A percentile compares a stretch with the other conserved stretches of the same genome.
Evolutionary conservation across 139 green algal species (phyloP).

Genomic region (Klebsormidium nitens): DNA sequence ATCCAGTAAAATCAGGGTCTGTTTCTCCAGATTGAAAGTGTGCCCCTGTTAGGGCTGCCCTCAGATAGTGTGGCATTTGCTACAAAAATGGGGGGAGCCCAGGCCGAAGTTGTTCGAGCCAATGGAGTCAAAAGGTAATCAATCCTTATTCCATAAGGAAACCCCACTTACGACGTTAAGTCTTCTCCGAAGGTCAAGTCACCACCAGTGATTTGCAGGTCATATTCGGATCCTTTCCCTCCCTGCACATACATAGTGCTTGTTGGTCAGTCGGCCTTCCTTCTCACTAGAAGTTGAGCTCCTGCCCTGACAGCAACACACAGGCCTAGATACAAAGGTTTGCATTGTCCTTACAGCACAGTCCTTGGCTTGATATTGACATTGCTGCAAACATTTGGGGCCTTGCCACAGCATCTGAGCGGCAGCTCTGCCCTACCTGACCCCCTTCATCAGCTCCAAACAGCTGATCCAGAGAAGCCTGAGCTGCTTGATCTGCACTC

Average conservation of each 20-base stretch:
- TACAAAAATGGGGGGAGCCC: not conserved
- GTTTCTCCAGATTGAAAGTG: not conserved
- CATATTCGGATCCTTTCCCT: not conserved
- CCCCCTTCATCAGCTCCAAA: conserved; percentile 8
- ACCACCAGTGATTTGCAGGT: conserved; percentile 15
- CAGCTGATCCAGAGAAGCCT: conserved; percentile 2
- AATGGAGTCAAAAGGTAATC: not conserved
- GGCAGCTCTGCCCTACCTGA: conserved; percentile 2
- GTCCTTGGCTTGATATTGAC: not conserved
- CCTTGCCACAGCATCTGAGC: not conserved
- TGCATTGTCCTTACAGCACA: not conserved
- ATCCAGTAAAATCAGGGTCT: not conserved
- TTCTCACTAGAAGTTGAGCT: too few species aligned
- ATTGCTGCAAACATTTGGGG: not conserved
- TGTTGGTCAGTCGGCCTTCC: too few species aligned
- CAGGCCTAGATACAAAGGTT: not conserved
- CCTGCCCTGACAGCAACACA: too few species aligned
- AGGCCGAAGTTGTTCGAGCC: not conserved
- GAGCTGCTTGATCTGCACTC: conserved; percentile 6
- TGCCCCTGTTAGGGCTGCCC: not conserved
- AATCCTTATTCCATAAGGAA: not conserved
- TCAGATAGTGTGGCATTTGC: not conserved
- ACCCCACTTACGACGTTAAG: conserved; percentile 6
- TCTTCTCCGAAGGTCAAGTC: conserved; percentile 26
- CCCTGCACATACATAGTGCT: too few species aligned